These are phyloP conservation scores for Crithidia thermophila DNA, from an alignment of 208 protist genomes.

Conservation along the genomic window DNA sequence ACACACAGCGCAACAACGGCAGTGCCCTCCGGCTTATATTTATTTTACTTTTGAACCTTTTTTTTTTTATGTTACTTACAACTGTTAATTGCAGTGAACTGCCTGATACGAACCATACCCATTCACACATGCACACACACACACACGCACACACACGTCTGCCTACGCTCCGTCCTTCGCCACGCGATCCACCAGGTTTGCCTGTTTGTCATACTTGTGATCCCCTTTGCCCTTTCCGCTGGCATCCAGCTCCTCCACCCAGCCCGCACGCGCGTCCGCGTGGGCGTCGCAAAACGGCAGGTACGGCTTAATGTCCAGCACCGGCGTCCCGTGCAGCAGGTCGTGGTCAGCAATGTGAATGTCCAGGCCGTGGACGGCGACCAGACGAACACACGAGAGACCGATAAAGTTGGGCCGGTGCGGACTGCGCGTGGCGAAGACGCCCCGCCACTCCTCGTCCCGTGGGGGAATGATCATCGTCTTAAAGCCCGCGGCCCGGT, in stretches of 20 bases:
- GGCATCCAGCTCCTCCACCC: slow-evolving; percentile 80
- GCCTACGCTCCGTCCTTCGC: not conserved
- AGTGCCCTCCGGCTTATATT: too few relatives aligned
- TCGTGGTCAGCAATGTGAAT: slow-evolving; percentile 94
- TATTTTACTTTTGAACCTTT: too few relatives aligned
- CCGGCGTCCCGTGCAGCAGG: slow-evolving; percentile 95
- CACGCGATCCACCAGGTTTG: slow-evolving; percentile 59
- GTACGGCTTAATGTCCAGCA: slow-evolving; percentile 98
- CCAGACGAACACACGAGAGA: slow-evolving; percentile 83
- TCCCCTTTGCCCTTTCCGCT: slow-evolving; percentile 69
- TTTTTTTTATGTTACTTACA: too few relatives aligned
- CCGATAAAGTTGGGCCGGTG: slow-evolving; percentile 94
- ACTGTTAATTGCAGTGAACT: too few relatives aligned
- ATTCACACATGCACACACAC: too few relatives aligned
- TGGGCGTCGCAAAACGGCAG: slow-evolving; percentile 89
- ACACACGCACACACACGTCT: not conserved
- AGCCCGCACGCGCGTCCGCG: slow-evolving; percentile 73
- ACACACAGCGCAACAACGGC: too few relatives aligned
- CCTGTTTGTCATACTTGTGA: slow-evolving; percentile 75
- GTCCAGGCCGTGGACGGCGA: slow-evolving; percentile 77
- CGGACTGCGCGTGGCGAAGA: slow-evolving; percentile 93
- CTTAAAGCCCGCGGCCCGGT: slow-evolving; percentile 72
- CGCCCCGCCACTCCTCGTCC: slow-evolving; percentile 75
- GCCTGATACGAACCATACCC: too few relatives aligned
- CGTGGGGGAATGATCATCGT: slow-evolving; percentile 86